phyloP scores from a whole-genome alignment of 1,284 basidiomycete species.

The Naganishia sp. region DNA sequence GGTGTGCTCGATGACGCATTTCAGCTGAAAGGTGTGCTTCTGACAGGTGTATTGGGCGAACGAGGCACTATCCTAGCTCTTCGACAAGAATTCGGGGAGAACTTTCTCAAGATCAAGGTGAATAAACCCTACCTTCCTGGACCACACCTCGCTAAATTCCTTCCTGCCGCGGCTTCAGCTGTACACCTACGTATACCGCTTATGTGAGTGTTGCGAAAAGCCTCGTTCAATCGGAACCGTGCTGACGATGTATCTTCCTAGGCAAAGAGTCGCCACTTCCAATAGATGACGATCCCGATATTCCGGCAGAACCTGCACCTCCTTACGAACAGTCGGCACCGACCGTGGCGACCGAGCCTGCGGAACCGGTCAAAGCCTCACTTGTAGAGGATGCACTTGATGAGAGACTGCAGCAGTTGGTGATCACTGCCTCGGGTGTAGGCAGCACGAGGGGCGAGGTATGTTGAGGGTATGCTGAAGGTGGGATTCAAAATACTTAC shows the following conservation, averaged over 20 bases:
- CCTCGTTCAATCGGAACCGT: constrained; percentile 57
- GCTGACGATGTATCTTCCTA: constrained; percentile 27
- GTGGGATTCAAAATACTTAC: constrained; percentile 69
- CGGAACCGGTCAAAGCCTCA: constrained; percentile 9
- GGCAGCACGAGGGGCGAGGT: constrained; percentile 54
- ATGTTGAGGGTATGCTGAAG: background rate
- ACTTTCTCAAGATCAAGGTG: constrained; percentile 8
- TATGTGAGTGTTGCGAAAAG: constrained; percentile 71
- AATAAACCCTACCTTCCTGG: background rate
- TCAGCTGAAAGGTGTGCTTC: background rate
- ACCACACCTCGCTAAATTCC: background rate
- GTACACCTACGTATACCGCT: constrained; percentile 60
- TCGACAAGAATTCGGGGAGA: constrained; percentile 13
- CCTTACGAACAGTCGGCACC: constrained; percentile 1
- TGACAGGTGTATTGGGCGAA: constrained; percentile 16
- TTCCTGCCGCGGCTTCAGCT: constrained; percentile 34
- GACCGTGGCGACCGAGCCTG: background rate
- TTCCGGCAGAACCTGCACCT: constrained; percentile 44
- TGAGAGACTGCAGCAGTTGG: constrained; percentile 50
- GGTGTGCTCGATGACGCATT: background rate
- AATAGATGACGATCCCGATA: constrained; percentile 60
- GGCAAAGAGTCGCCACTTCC: constrained; percentile 52
- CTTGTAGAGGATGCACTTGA: constrained; percentile 35
- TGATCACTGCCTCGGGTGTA: constrained; percentile 54
- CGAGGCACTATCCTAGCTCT: constrained; percentile 21